Conservation (phyloP, 805 yeast species). For the Saccharomyces mikatae region DNA sequence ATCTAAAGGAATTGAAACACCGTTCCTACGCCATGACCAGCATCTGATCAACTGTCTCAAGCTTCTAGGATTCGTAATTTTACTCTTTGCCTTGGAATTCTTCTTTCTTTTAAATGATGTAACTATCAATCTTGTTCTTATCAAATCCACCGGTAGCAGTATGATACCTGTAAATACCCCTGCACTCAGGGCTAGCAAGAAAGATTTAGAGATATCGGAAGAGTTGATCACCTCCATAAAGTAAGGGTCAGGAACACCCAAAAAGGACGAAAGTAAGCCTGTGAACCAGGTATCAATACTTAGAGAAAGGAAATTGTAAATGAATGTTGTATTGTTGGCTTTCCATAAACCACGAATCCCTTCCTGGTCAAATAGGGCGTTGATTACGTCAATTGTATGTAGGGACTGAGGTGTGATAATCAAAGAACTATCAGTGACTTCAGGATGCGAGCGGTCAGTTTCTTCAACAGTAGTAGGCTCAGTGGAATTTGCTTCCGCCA, state of each 20-base stretch:
- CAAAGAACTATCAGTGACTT: background rate
- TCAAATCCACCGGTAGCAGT: conserved; percentile 73
- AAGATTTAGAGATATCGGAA: conserved; percentile 32
- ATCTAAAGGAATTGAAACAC: conserved; percentile 46
- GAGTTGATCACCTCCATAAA: conserved; percentile 77
- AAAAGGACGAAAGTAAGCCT: conserved; percentile 73
- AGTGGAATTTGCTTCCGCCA: background rate
- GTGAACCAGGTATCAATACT: conserved; percentile 89
- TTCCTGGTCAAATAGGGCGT: conserved; percentile 56
- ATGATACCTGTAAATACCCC: conserved; percentile 64
- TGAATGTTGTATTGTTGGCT: conserved; percentile 71
- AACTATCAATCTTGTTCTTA: conserved; percentile 68
- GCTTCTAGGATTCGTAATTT: conserved; percentile 41
- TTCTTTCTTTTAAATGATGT: conserved; percentile 35
- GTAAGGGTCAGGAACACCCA: conserved; percentile 82
- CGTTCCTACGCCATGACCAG: conserved; percentile 33
- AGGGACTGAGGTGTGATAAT: conserved; percentile 48
- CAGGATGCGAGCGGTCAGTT: conserved; percentile 2
- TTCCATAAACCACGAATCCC: conserved; percentile 67
- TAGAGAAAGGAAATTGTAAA: conserved; percentile 63
- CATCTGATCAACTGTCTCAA: conserved; percentile 56
- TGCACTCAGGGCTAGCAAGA: conserved; percentile 29
- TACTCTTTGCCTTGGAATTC: background rate
- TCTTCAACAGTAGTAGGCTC: conserved; percentile 1
- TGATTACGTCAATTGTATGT: conserved; percentile 59